Evolutionary conservation across 495 filamentous ascomycete genomes (phyloP).

Genomic region (Aspergillus incahuasiensis): DNA sequence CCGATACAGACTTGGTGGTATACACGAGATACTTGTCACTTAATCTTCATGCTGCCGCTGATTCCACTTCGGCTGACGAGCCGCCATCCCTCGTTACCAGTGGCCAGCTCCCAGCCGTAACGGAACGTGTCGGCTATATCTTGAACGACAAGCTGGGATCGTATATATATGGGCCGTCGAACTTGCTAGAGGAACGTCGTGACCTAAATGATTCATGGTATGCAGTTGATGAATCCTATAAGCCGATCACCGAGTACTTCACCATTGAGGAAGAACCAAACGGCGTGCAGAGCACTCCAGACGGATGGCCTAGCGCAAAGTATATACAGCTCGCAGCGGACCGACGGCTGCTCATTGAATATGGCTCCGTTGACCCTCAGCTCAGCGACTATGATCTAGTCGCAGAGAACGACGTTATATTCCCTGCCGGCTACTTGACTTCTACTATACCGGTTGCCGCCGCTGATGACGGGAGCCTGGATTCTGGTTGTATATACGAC

Average conservation of each 20-base stretch:
- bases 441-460: conserved; percentile 23
- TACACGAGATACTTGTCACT: conserved; percentile 49
- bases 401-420: conserved; percentile 39
- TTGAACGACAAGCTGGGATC: conserved; percentile 36
- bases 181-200: conserved; percentile 35
- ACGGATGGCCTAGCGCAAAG: conserved; percentile 60
- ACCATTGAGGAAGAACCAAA: conserved; percentile 30
- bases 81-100: conserved; percentile 33
- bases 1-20: conserved; percentile 38
- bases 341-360: conserved; percentile 49
- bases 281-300: conserved; percentile 45
- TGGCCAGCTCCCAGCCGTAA: conserved; percentile 29
- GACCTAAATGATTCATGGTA: conserved; percentile 60
- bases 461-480: conserved; percentile 33
- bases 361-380: conserved; percentile 53
- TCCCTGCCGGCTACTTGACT: conserved; percentile 36
- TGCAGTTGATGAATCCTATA: conserved; percentile 34
- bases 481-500: conserved; percentile 49
- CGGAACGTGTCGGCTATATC: conserved; percentile 29
- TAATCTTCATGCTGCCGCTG: conserved; percentile 56
- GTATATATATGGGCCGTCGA: conserved; percentile 53
- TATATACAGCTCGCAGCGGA: conserved; percentile 50
- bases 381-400: conserved; percentile 48
- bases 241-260: conserved; percentile 52
- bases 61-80: conserved; percentile 31